A percentile compares a stretch with the other conserved stretches of the same genome.
Conservation (phyloP, 257 asterid species). For the Plantago major region DNA sequence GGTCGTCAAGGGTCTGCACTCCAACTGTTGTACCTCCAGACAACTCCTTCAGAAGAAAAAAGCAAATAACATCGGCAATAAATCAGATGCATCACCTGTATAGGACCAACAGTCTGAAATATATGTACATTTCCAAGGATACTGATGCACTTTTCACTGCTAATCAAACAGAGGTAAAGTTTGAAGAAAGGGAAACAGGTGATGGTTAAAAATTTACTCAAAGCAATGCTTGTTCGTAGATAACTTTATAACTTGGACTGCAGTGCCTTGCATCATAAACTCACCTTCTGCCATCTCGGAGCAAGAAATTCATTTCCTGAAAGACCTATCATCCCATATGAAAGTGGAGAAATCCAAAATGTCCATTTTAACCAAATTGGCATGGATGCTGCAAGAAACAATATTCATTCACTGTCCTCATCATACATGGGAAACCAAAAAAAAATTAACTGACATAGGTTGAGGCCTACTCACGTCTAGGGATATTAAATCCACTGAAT, state of each 20-base stretch:
- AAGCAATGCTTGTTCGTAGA: neutral
- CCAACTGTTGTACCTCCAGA: slow-evolving; percentile 42
- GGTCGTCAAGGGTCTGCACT: slow-evolving; percentile 37
- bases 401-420: neutral
- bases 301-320: slow-evolving; percentile 47
- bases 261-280: no score
- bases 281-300: slow-evolving; percentile 60
- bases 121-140: no score
- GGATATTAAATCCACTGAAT: slow-evolving; percentile 53
- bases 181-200: neutral
- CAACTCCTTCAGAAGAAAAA: slow-evolving; percentile 9
- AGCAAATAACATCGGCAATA: neutral
- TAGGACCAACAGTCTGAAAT: no score
- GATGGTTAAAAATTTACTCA: neutral
- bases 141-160: no score
- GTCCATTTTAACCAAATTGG: slow-evolving; percentile 58
- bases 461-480: slow-evolving; percentile 32
- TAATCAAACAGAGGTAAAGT: neutral
- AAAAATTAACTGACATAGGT: neutral
- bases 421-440: neutral
- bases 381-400: slow-evolving; percentile 46
- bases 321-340: slow-evolving; percentile 56
- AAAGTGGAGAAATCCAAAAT: slow-evolving; percentile 58
- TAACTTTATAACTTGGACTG: no score
- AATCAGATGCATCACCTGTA: neutral